Base-by-base conservation (phyloP, 192 early-diverging fungal genomes). In the Martensiomyces pterosporus region DNA sequence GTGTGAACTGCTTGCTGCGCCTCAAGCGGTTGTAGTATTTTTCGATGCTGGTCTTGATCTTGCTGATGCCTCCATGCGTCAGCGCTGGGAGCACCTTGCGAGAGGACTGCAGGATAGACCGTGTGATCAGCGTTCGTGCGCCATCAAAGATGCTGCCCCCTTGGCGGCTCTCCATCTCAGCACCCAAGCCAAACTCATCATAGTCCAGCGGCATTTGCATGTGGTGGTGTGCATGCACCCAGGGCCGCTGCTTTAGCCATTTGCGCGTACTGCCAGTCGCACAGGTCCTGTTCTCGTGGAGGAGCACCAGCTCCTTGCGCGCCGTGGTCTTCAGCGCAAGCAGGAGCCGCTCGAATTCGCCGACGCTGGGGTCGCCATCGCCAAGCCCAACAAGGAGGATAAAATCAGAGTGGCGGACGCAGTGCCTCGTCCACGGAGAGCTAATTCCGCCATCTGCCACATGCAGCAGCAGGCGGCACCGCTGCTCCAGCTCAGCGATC, bases 191-290 rank as follows among this genome's bases (percentile, higher is more conserved):
- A 17, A 13, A 27, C 18, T 22, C 37, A 39, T 40, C 35, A 21
- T 52, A 43, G 24, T 43, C 63, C 61, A 79, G 37, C 18, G 83
- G 75, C 88, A 91, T 91, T 44, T 82, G 82, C 14, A 97, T 84
- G 69, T 99, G 97, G 62, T 99, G 95, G 67, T 99, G 94, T 0
- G 90, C 90, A 56, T 97, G 93, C 24, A 98, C 85, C 94, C 94
- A 99, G 4, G 84, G 51, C 17, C 94, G 79, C 47, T 82, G 88
- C 74, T 92, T 92, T 17, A 99, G 73, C 97, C 97, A 99, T 24
- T 78, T 71, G 39, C 87, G 86, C 10, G 97, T 97, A 19, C 80
- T 79, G 13, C 97, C 97, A 2, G 85, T 82, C 4, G 75, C 52
- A 56, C 90, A 90, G 48, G 65, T 62, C 45, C 91, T 76, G 49